Conservation (phyloP, 31 red algal species). For the Porphyra umbilicalis region DNA sequence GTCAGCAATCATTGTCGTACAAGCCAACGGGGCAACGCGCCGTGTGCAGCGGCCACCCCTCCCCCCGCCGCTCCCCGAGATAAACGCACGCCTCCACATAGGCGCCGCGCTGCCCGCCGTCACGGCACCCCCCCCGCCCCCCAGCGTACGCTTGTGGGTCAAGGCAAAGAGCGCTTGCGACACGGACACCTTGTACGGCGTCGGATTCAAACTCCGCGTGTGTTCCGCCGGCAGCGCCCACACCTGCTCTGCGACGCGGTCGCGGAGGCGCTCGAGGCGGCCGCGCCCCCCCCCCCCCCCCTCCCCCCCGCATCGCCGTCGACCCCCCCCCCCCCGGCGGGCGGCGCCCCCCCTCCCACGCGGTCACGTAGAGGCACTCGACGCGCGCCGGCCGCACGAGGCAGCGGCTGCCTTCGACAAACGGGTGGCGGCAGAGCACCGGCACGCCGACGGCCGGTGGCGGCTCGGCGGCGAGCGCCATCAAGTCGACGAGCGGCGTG, state of each 20-base stretch:
- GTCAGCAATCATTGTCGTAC: neutral
- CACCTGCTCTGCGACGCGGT: constrained; percentile 4
- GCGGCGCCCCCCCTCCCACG: neutral
- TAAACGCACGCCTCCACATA: too few species aligned
- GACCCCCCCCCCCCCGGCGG: neutral
- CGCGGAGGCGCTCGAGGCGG: constrained; percentile 1
- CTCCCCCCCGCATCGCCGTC: too few species aligned
- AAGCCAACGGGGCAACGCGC: neutral
- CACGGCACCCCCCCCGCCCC: neutral
- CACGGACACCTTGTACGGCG: constrained; percentile 36
- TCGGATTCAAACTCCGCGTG: constrained; percentile 20
- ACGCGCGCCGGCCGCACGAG: constrained; percentile 14
- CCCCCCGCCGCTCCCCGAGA: too few species aligned
- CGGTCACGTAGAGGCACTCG: constrained; percentile 3
- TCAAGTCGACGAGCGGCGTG: constrained; percentile 13
- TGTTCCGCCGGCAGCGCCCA: constrained; percentile 14
- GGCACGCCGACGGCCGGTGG: constrained; percentile 12
- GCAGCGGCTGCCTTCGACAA: constrained; percentile 24
- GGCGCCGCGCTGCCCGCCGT: neutral
- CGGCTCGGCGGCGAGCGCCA: constrained; percentile 16
- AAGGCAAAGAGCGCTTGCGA: constrained; percentile 17
- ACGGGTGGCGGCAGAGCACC: constrained; percentile 33
- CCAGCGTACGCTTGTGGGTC: constrained; percentile 5
- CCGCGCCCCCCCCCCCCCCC: too few species aligned
- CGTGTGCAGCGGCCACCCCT: neutral